These are phyloP conservation scores for Talaromyces sp. DNA, from an alignment of 2,329 filamentous ascomycete species.

Conservation along the genomic window DNA sequence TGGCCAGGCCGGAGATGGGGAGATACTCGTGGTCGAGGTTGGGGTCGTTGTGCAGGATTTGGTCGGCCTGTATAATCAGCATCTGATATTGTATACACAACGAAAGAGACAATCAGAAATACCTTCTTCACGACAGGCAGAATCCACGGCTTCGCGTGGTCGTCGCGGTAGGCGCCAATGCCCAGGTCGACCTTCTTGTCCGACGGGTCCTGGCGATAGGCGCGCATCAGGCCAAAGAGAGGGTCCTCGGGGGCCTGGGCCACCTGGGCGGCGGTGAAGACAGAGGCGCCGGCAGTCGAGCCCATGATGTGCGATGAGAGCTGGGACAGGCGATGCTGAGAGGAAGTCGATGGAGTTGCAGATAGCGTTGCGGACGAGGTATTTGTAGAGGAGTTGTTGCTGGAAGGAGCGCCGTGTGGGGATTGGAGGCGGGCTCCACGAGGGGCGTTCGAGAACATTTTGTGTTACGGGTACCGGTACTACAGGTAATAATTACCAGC, in stretches of 20 bases:
- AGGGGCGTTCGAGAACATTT: constrained; percentile 9
- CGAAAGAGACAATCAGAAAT: background rate
- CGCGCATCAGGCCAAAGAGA: constrained; percentile 86
- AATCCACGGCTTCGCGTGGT: constrained; percentile 96
- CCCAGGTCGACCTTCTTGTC: constrained; percentile 88
- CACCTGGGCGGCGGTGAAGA: constrained; percentile 70
- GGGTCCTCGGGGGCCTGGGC: constrained; percentile 91
- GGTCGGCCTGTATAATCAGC: constrained; percentile 63
- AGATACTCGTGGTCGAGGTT: constrained; percentile 97
- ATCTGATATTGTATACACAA: background rate
- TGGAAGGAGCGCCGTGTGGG: background rate
- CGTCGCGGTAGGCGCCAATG: constrained; percentile 89
- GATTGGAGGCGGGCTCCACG: background rate
- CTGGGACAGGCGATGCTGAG: constrained; percentile 23
- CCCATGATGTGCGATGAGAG: constrained; percentile 58
- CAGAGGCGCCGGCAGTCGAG: constrained; percentile 50
- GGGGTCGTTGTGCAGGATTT: constrained; percentile 80
- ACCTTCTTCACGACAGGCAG: constrained; percentile 96
- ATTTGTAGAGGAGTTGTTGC: background rate
- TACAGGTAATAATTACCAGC: too few relatives aligned
- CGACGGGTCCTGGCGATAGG: constrained; percentile 71
- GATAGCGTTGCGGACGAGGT: background rate
- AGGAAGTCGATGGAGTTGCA: background rate
- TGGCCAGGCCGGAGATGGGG: constrained; percentile 80
- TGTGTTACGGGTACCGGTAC: too few relatives aligned